Evolutionary conservation across 2,329 filamentous ascomycete species (phyloP), one percentile per base, ranked within the genome.

Genomic region (Fusarium tuaranense): DNA sequence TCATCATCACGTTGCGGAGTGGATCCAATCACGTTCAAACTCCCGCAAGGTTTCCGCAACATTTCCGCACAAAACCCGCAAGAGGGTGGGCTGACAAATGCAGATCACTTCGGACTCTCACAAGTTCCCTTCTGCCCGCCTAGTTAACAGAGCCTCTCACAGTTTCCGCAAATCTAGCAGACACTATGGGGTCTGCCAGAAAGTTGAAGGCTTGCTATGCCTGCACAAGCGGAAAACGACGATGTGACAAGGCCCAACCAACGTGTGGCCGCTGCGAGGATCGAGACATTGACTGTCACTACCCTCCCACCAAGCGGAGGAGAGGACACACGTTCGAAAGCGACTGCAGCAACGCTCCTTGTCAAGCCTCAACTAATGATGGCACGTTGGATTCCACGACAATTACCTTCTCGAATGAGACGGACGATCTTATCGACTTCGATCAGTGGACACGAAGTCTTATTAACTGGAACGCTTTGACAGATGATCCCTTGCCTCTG

Each of bases 151-250:
- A 30, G 18, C 18, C 18, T 32, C 27, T 27, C 27, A 32, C 27
- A n/a, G 48, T 32, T 32, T 53, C 48, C 27, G 27, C 48, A 53
- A 27, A 39, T 6, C 34, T 27, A 25, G 32, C 22, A 22, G 34
- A 16, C 34, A 38, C 58, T 22, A 67, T 67, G 65, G 25, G 46
- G 7, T 34, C 58, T 14, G n/a, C 46, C 14, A 46, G 46, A 9
- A 63, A 67, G n/a, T 7, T 53, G 18, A 67, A 68, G 34, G 68
- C 68, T 5, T 70, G 68, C 32, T 32, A 53, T n/a, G n/a, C 68
- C n/a, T 70, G 68, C 27, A 63, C 68, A 12, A 64, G n/a, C 12
- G 68, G 65, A 18, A 70, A 70, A 36, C 60, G 68, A 16, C 65
- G 65, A n/a, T 70, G 68, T 30, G 65, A 70, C 20, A 68, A 55